phyloP scores from a whole-genome alignment of 208 protist species.

The Endotrypanum monterogeii region DNA sequence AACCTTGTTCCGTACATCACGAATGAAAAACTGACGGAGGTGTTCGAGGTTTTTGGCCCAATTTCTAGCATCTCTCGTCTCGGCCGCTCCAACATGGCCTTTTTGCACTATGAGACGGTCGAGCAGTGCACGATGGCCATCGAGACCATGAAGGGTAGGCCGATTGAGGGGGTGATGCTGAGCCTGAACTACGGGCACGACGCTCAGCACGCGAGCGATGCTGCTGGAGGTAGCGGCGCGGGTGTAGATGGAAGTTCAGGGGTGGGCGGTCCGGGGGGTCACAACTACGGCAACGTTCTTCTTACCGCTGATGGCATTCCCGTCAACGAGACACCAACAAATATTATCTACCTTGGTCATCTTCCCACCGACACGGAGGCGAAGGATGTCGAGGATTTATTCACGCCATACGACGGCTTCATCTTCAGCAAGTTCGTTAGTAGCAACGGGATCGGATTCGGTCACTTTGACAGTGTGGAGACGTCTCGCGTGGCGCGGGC shows the following conservation, averaged over 20 bases:
- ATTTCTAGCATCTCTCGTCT: slow-evolving; percentile 73
- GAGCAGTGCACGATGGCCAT: slow-evolving; percentile 85
- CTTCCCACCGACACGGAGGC: slow-evolving; percentile 66
- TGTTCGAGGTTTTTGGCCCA: slow-evolving; percentile 80
- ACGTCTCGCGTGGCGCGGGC: slow-evolving; percentile 60
- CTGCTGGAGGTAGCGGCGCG: slow-evolving; percentile 7
- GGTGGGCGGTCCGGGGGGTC: slow-evolving; percentile 5
- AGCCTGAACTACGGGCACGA: slow-evolving; percentile 85
- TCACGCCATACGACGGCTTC: slow-evolving; percentile 80
- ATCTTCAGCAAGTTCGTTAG: slow-evolving; percentile 79
- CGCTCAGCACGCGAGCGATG: slow-evolving; percentile 31
- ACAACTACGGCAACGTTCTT: slow-evolving; percentile 9
- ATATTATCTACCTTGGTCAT: slow-evolving; percentile 86
- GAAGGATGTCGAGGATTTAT: slow-evolving; percentile 70
- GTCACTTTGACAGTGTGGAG: slow-evolving; percentile 81
- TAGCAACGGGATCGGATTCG: slow-evolving; percentile 76
- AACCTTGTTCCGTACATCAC: slow-evolving; percentile 72
- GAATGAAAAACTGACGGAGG: slow-evolving; percentile 67
- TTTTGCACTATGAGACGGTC: slow-evolving; percentile 83
- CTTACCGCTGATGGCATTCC: slow-evolving; percentile 51
- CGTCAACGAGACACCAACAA: slow-evolving; percentile 73
- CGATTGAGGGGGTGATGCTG: slow-evolving; percentile 73
- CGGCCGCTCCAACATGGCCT: slow-evolving; percentile 72
- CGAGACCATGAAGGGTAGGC: slow-evolving; percentile 68
- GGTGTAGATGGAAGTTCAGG: slow-evolving; percentile 7